Percentiles rank a stretch among this genome's conserved stretches.
These are phyloP conservation scores for Hirsutella rhossiliensis DNA, from an alignment of 2,329 filamentous ascomycete species.

Conservation along the genomic window DNA sequence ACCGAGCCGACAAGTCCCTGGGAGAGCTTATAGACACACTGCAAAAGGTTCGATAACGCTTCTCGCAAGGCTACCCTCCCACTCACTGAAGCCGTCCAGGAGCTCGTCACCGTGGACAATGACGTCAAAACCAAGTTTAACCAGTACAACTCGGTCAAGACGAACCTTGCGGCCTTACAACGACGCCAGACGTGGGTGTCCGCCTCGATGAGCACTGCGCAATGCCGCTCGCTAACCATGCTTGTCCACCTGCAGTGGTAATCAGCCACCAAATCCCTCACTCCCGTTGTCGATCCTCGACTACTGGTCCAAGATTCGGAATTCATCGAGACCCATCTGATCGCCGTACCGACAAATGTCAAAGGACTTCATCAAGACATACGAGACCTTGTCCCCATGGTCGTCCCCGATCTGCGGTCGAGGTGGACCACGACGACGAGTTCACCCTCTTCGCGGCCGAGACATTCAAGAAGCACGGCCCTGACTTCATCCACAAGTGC, in stretches of 20 bases:
- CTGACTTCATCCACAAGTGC: constrained; percentile 84
- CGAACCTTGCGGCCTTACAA: constrained; percentile 67
- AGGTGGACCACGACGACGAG: constrained; percentile 79
- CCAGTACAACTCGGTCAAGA: constrained; percentile 88
- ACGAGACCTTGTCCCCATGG: constrained; percentile 87
- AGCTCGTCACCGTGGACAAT: constrained; percentile 84
- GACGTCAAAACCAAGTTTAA: constrained; percentile 91
- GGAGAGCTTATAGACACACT: constrained; percentile 76
- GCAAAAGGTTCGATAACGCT: constrained; percentile 53
- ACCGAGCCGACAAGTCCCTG: constrained; percentile 83
- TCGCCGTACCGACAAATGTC: constrained; percentile 70
- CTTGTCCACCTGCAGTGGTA: constrained; percentile 47
- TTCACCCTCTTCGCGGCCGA: constrained; percentile 82
- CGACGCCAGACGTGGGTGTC: constrained; percentile 68
- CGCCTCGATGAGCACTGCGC: neutral
- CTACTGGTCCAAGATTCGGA: constrained; percentile 82
- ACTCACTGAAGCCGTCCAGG: constrained; percentile 36
- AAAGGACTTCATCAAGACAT: constrained; percentile 81
- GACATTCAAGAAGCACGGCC: constrained; percentile 81
- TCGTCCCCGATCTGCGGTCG: constrained; percentile 79
- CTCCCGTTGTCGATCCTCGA: constrained; percentile 73
- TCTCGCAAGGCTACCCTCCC: neutral
- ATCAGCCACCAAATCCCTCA: constrained; percentile 83
- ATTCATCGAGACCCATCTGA: constrained; percentile 89
- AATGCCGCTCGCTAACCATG: constrained; percentile 3